A percentile compares a stretch with the other conserved stretches of the same genome.
Conservation (phyloP, 2,329 filamentous ascomycete genomes). For the Aspergillus sp. region DNA sequence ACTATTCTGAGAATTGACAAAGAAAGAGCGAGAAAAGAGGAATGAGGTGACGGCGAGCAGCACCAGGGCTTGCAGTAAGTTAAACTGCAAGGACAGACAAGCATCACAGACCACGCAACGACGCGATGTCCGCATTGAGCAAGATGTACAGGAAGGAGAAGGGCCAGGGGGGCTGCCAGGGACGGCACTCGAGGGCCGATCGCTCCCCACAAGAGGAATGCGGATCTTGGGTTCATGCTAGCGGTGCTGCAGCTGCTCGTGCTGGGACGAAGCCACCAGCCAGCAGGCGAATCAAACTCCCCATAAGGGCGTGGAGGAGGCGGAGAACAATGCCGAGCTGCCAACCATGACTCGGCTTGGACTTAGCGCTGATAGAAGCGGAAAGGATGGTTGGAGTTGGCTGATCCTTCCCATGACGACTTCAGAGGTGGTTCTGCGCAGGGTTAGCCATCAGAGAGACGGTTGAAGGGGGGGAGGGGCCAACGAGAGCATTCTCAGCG, state of each 20-base stretch:
- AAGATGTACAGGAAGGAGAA: not conserved
- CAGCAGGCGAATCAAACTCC: not conserved
- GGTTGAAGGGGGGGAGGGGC: no score
- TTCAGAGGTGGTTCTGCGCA: no score
- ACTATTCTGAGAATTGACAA: slow-evolving; percentile 11
- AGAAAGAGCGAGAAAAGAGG: slow-evolving; percentile 2
- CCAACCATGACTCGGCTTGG: not conserved
- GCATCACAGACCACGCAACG: no score
- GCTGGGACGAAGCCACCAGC: not conserved
- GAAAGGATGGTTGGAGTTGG: not conserved
- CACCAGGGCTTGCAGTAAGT: no score
- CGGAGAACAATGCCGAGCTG: not conserved
- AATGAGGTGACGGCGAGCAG: not conserved
- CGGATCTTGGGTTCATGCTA: slow-evolving; percentile 12
- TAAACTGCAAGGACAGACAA: no score
- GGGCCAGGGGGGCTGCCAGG: slow-evolving; percentile 7
- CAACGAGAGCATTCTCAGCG: no score
- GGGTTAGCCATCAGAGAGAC: no score
- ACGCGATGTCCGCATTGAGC: not conserved
- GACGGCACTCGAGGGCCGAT: slow-evolving; percentile 17
- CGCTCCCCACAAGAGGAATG: slow-evolving; percentile 15
- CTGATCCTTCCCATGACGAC: not conserved
- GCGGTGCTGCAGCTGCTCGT: not conserved
- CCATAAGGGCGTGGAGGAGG: not conserved
- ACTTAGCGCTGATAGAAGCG: not conserved